phyloP scores from a whole-genome alignment of 2,329 filamentous ascomycete species.

The Pseudogymnoascus sp. region DNA sequence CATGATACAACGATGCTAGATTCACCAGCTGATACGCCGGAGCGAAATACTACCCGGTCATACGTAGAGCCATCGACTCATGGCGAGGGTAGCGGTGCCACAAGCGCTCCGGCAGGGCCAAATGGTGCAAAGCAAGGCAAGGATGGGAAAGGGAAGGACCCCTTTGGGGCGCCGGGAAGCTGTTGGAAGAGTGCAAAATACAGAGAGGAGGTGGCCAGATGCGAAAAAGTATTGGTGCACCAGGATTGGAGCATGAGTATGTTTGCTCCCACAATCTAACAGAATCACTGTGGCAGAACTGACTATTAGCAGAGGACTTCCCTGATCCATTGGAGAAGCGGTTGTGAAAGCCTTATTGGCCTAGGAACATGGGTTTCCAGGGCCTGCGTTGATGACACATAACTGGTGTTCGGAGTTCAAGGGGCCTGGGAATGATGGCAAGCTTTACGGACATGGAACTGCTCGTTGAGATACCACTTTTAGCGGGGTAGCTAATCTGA shows the following conservation, averaged over 20 bases:
- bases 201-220: slow-evolving; percentile 45
- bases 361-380: neutral
- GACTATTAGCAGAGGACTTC: neutral
- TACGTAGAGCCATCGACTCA: slow-evolving; percentile 1
- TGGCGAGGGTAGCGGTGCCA: neutral
- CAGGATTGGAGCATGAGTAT: slow-evolving; percentile 42
- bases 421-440: neutral
- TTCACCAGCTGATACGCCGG: slow-evolving; percentile 1
- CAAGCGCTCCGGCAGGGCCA: neutral
- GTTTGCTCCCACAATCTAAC: slow-evolving; percentile 18
- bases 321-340: neutral
- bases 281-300: neutral
- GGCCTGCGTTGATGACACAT: neutral
- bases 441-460: neutral
- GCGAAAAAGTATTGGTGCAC: slow-evolving; percentile 43
- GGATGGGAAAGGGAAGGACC: slow-evolving; percentile 24
- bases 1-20: slow-evolving; percentile 10
- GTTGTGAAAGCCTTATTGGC: neutral
- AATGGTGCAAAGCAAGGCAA: slow-evolving; percentile 11
- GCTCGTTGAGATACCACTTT: neutral
- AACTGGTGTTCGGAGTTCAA: neutral
- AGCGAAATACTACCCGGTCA: neutral
- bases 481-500: neutral
- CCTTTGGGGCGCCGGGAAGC: slow-evolving; percentile 37
- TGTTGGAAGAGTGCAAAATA: slow-evolving; percentile 50